phyloP scores from a whole-genome alignment of 1,284 basidiomycete genomes.

The Cryptococcus jaspeensis region DNA sequence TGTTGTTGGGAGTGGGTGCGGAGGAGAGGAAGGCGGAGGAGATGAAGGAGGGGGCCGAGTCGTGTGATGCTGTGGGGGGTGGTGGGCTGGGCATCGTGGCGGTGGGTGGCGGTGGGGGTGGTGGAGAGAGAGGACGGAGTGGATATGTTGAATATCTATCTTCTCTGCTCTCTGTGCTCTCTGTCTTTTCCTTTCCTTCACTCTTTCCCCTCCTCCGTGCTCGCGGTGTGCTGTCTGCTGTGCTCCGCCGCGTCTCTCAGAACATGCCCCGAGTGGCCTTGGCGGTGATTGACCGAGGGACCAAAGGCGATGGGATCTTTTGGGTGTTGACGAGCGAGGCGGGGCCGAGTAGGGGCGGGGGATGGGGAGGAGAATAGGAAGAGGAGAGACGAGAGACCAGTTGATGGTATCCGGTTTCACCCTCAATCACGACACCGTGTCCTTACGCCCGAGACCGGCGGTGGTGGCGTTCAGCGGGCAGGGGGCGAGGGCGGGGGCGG shows the following conservation, averaged over 20 bases:
- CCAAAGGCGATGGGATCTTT: too few relatives aligned
- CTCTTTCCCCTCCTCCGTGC: too few relatives aligned
- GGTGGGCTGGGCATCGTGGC: conserved; percentile 5
- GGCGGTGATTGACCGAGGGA: background rate
- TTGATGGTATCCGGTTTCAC: background rate
- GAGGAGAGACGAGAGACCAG: background rate
- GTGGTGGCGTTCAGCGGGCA: too few relatives aligned
- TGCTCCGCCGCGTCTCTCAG: background rate
- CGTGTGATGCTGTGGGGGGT: background rate
- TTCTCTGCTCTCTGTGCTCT: too few relatives aligned
- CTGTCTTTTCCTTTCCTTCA: too few relatives aligned
- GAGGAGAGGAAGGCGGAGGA: background rate
- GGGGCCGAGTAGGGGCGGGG: too few relatives aligned
- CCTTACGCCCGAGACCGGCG: too few relatives aligned
- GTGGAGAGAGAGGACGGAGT: conserved; percentile 4
- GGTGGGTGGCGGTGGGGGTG: background rate
- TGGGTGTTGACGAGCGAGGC: too few relatives aligned
- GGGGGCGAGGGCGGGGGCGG: too few relatives aligned
- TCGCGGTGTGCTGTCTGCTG: background rate
- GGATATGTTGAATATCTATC: background rate
- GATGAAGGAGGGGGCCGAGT: background rate
- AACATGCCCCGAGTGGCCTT: background rate
- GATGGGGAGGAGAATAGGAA: too few relatives aligned
- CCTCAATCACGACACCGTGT: background rate
- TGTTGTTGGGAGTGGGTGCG: background rate